Percentiles rank a stretch among this genome's conserved stretches.
Conservation (phyloP, 1,139 yeast genomes). For the Protomyces pachydermus region DNA sequence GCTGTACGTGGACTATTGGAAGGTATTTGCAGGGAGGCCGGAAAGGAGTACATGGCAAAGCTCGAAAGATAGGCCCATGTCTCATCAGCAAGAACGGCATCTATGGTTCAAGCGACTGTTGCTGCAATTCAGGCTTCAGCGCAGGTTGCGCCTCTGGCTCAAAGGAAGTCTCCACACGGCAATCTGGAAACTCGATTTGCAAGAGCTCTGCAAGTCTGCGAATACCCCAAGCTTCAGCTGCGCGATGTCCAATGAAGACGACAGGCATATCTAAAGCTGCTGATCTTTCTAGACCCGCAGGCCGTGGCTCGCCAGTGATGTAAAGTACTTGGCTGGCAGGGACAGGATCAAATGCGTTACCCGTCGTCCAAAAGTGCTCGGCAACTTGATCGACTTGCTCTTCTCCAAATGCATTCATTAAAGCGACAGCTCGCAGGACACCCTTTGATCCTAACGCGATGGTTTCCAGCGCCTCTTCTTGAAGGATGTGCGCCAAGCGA, state of each 20-base stretch:
- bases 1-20: conserved; percentile 82
- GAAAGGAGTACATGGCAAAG: conserved; percentile 42
- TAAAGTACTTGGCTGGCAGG: not conserved
- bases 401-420: not conserved
- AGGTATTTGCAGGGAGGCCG: conserved; percentile 68
- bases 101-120: not conserved
- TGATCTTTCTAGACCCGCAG: not conserved
- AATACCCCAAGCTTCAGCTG: not conserved
- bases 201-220: not conserved
- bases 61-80: not conserved
- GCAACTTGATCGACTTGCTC: not conserved
- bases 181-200: not conserved
- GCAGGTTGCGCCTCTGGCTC: conserved; percentile 28
- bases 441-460: not conserved
- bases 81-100: not conserved
- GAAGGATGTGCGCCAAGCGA: not conserved
- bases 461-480: not conserved
- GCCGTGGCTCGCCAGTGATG: not conserved
- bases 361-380: not conserved
- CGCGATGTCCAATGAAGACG: not conserved
- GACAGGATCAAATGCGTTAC: not conserved
- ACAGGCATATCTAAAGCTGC: not conserved
- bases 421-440: not conserved
- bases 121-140: not conserved
- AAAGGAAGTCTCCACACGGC: conserved; percentile 7